Evolutionary conservation across 495 filamentous ascomycete genomes (phyloP).

Genomic region (Tuber borchii): DNA sequence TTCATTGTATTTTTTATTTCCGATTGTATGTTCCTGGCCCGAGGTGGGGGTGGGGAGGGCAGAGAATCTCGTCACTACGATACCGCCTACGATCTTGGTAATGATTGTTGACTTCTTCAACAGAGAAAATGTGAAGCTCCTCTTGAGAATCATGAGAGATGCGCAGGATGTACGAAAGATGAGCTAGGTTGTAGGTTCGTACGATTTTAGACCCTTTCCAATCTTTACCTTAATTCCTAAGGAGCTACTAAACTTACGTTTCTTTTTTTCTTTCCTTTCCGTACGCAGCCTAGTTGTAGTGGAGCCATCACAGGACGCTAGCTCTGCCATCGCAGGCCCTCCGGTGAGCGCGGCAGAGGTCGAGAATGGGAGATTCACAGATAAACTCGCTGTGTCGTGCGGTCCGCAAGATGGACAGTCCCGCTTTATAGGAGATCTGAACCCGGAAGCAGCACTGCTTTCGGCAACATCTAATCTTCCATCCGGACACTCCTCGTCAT

Average conservation of each 20-base stretch:
- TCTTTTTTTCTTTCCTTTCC: not conserved
- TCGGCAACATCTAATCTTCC: constrained; percentile 40
- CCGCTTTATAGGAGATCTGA: constrained; percentile 49
- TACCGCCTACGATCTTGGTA: not conserved
- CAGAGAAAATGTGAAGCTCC: constrained; percentile 37
- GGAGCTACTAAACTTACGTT: not conserved
- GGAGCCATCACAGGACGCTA: not conserved
- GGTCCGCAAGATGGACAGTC: not conserved
- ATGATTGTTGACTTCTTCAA: not conserved
- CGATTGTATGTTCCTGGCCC: not conserved
- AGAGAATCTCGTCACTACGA: not conserved
- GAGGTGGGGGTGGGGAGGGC: not conserved
- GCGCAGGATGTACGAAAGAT: constrained; percentile 38
- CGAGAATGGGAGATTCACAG: not conserved
- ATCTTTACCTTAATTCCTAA: not conserved
- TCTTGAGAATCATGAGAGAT: constrained; percentile 39
- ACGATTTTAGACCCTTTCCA: not conserved
- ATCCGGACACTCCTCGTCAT: constrained; percentile 9
- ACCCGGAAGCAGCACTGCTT: constrained; percentile 49
- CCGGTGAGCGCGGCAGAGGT: not conserved
- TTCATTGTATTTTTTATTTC: not conserved
- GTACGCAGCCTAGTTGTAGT: not conserved
- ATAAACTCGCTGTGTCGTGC: not conserved
- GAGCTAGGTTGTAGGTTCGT: constrained; percentile 35
- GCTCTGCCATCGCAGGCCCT: not conserved